Percentiles rank a stretch among this genome's conserved stretches.
Evolutionary conservation across 139 green algal species (phyloP).

Genomic region (Micractinium conductrix): DNA sequence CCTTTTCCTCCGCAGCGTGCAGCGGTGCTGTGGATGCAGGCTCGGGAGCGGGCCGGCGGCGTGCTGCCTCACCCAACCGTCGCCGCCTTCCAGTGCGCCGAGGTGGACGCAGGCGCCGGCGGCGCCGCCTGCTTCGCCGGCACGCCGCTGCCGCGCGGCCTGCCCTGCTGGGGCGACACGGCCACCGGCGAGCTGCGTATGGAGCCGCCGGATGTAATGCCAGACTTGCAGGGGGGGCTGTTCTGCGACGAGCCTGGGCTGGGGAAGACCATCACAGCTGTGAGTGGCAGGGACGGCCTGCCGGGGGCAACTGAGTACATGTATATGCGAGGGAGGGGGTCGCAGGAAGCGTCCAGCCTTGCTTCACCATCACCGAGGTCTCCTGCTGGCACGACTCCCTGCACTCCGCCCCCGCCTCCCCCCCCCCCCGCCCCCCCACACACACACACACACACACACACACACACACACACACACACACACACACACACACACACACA

Average conservation of each 20-base stretch:
- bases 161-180: constrained; percentile 43
- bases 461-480: too few species aligned
- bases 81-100: constrained; percentile 14
- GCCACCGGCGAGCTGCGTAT: constrained; percentile 53
- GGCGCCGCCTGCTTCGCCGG: background rate
- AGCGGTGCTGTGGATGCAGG: constrained; percentile 76
- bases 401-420: background rate
- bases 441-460: too few species aligned
- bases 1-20: constrained; percentile 54
- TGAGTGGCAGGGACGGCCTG: background rate
- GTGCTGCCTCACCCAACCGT: constrained; percentile 54
- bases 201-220: constrained; percentile 40
- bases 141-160: background rate
- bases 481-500: too few species aligned
- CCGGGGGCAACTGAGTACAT: background rate
- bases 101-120: background rate
- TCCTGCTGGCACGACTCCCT: background rate
- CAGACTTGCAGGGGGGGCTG: constrained; percentile 77
- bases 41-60: constrained; percentile 40
- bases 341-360: too few species aligned
- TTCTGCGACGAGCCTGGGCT: constrained; percentile 95
- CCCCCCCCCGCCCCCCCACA: background rate
- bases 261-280: constrained; percentile 89
- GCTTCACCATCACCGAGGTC: background rate
- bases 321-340: background rate